phyloP scores from a whole-genome alignment of 2,329 filamentous ascomycete genomes.

The Xylariaceae sp. region DNA sequence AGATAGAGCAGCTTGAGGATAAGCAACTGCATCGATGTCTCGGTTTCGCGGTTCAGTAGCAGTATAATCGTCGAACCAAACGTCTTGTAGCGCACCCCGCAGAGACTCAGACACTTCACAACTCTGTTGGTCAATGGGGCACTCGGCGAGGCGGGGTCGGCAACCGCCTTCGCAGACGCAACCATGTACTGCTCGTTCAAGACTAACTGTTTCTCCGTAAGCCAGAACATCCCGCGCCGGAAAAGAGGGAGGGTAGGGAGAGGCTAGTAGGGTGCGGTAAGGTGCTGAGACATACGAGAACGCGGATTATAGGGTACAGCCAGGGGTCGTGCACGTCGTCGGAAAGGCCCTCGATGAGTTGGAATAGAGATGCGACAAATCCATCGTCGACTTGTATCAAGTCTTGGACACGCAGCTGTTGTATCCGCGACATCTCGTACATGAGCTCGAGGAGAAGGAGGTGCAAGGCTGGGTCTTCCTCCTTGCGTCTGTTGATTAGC shows the following conservation, averaged over 20 bases:
- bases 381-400: slow-evolving; percentile 70
- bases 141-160: slow-evolving; percentile 35
- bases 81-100: slow-evolving; percentile 79
- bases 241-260: too few species aligned
- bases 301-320: slow-evolving; percentile 90
- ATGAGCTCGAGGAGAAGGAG: slow-evolving; percentile 78
- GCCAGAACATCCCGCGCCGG: not conserved
- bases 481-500: slow-evolving; percentile 62
- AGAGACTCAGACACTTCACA: slow-evolving; percentile 79
- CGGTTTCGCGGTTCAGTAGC: slow-evolving; percentile 87
- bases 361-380: slow-evolving; percentile 79
- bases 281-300: slow-evolving; percentile 55
- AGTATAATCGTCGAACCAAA: slow-evolving; percentile 98
- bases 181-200: slow-evolving; percentile 99
- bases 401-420: slow-evolving; percentile 71
- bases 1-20: slow-evolving; percentile 95
- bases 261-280: slow-evolving; percentile 34
- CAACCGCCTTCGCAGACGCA: slow-evolving; percentile 50
- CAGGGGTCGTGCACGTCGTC: slow-evolving; percentile 89
- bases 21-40: slow-evolving; percentile 90
- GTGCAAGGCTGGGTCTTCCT: slow-evolving; percentile 67
- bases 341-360: slow-evolving; percentile 80
- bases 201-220: slow-evolving; percentile 60
- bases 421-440: slow-evolving; percentile 95
- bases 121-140: slow-evolving; percentile 79